Conservation (phyloP, 2,329 filamentous ascomycete genomes). For the Neodidymelliopsis sp. region DNA sequence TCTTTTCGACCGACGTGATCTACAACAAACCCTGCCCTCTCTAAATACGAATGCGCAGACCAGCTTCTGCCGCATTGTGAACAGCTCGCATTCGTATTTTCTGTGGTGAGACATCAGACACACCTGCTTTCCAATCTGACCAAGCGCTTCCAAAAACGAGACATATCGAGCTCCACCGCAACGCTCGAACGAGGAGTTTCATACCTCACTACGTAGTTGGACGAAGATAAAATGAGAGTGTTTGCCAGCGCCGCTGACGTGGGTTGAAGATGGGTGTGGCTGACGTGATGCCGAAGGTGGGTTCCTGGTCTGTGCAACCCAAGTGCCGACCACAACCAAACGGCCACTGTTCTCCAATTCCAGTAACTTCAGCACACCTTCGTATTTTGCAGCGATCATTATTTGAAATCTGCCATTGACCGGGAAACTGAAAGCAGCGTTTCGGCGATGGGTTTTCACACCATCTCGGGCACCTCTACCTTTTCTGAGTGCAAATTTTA, state of each 20-base stretch:
- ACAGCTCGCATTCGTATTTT: no score
- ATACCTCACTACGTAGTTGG: no score
- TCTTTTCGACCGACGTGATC: no score
- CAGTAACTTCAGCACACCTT: not conserved
- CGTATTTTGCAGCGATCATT: not conserved
- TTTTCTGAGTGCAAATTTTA: not conserved
- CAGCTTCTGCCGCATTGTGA: no score
- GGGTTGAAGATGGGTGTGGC: not conserved
- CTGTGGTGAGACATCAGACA: no score
- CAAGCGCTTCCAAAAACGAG: no score
- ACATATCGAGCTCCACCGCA: no score
- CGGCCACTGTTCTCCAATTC: not conserved
- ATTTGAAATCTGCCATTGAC: not conserved
- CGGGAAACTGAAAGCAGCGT: not conserved
- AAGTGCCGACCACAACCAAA: not conserved
- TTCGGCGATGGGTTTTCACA: not conserved
- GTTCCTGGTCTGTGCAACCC: not conserved
- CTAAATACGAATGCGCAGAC: no score
- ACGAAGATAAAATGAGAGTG: not conserved
- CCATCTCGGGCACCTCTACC: not conserved
- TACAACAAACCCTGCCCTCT: no score
- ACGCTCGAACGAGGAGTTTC: no score
- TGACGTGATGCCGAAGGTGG: not conserved
- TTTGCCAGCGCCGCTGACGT: slow-evolving; percentile 2
- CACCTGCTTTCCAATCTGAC: no score